Base-by-base conservation (phyloP, 768 basidiomycete species). In the Tylopilus plumbeoviolaceoides region DNA sequence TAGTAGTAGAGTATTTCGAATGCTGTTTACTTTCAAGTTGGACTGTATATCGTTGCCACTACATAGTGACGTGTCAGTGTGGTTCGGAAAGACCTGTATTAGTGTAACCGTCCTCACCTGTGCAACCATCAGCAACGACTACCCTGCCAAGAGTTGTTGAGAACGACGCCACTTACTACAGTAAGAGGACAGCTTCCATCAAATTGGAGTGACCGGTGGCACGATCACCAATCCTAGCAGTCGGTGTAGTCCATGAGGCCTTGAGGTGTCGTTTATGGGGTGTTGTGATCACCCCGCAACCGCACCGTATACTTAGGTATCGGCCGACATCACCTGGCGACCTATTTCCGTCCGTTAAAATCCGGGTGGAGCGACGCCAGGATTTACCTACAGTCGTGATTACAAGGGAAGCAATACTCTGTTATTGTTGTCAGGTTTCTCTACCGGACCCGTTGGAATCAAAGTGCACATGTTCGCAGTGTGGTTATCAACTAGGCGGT, bases 401-500 rank as follows among this genome's bases (percentile, higher is more conserved):
- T 25, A 42, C n/a, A 14, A 17, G 35, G 5, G 4, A 36, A 7
- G 15, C 35, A 1, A 15, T 1, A 36, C 35, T 36, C 15, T 11
- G 14, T 14, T 35, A 15, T 15, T 35, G 15, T 35, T 15, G 33
- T 5, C 15, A 4, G 17, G 27, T 30, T 31, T 2, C 8, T 14
- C 15, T 21, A 12, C 15, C 33, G 30, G 17, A 30, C 10, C 30
- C 7, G 44, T 12, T 11, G 51, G 35, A 7, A 55, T 55, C 53
- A 54, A 41, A 28, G 10, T 14, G 39, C 40, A 47, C 53, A 23
- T 43, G 53, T 41, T 54, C 18, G 25, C 31, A 11, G n/a, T 33
- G 28, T 38, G 49, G 38, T 53, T 43, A 36, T 51, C 41, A n/a
- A n/a, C n/a, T n/a, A n/a, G n/a, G n/a, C n/a, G n/a, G n/a, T 53